Evolutionary conservation across 108 stramenopile species (phyloP).

Genomic region (Nitzschia putrida): DNA sequence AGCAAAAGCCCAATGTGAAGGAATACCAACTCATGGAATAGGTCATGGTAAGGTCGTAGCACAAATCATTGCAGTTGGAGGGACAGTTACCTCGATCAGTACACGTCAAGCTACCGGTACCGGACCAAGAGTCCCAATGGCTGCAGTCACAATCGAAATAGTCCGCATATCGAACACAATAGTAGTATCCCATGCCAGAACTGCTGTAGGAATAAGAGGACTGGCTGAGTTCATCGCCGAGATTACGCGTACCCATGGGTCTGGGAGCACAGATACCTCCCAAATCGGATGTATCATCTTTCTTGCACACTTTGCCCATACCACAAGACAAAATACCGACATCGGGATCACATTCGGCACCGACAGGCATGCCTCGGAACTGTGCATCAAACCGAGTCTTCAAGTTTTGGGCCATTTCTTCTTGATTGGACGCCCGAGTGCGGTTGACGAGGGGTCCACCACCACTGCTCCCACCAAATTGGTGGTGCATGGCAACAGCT

Average conservation of each 20-base stretch:
- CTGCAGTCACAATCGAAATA: conserved; percentile 7
- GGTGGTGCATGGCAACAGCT: no score
- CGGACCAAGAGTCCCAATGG: neutral
- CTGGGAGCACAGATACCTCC: conserved; percentile 13
- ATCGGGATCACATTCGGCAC: conserved; percentile 21
- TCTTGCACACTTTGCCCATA: conserved; percentile 2
- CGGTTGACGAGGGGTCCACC: no score
- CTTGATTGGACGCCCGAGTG: neutral
- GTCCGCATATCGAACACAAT: neutral
- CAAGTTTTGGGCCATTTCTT: neutral
- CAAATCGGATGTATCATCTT: neutral
- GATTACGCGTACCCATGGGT: neutral
- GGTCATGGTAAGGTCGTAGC: neutral
- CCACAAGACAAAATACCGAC: conserved; percentile 16
- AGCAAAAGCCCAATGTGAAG: conserved; percentile 7
- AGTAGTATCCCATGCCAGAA: neutral
- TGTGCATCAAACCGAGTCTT: neutral
- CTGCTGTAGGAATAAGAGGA: neutral
- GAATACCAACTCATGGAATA: neutral
- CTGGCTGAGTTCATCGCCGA: neutral
- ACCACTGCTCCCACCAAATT: no score
- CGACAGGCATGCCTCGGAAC: neutral
- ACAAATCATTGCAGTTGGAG: neutral
- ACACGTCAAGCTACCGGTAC: neutral
- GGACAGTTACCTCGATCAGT: neutral